These are phyloP conservation scores for Kuraishia piskuri DNA, from an alignment of 805 yeast species.

Conservation along the genomic window DNA sequence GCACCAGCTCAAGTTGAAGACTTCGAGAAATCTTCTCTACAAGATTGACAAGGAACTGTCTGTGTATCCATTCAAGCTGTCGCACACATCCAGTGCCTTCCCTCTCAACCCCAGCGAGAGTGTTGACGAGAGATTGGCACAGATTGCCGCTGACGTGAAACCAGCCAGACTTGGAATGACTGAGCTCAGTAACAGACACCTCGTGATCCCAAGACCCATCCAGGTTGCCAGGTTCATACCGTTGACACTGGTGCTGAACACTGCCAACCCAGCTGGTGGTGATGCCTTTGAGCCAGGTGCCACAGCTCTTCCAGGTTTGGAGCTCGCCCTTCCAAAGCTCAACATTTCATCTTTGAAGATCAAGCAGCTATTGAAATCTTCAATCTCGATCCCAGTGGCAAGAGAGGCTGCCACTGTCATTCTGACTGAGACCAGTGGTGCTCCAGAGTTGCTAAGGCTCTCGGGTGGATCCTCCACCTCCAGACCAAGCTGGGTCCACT, in stretches of 20 bases:
- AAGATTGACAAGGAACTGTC: conserved; percentile 67
- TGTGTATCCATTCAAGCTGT: conserved; percentile 86
- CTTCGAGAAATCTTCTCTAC: conserved; percentile 62
- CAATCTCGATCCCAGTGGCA: conserved; percentile 51
- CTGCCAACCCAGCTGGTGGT: conserved; percentile 59
- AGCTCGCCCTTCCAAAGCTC: conserved; percentile 65
- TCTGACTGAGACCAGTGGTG: conserved; percentile 32
- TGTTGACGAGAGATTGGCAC: conserved; percentile 29
- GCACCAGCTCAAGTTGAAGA: conserved; percentile 66
- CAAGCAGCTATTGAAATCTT: conserved; percentile 49
- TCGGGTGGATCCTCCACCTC: conserved; percentile 69
- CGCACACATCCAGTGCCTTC: conserved; percentile 57
- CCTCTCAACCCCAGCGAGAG: conserved; percentile 38
- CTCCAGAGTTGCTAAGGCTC: conserved; percentile 60
- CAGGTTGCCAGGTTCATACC: conserved; percentile 69
- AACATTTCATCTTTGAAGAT: conserved; percentile 65
- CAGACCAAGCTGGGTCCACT: conserved; percentile 84
- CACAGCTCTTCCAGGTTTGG: conserved; percentile 62
- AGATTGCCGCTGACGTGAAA: conserved; percentile 46
- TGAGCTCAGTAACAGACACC: conserved; percentile 73
- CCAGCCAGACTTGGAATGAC: conserved; percentile 65
- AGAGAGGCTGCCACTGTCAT: conserved; percentile 76
- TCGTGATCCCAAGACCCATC: conserved; percentile 68
- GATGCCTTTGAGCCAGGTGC: conserved; percentile 60
- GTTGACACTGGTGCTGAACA: conserved; percentile 50